Conservation (phyloP, 2,329 filamentous ascomycete genomes). For the Canariomyces notabilis region DNA sequence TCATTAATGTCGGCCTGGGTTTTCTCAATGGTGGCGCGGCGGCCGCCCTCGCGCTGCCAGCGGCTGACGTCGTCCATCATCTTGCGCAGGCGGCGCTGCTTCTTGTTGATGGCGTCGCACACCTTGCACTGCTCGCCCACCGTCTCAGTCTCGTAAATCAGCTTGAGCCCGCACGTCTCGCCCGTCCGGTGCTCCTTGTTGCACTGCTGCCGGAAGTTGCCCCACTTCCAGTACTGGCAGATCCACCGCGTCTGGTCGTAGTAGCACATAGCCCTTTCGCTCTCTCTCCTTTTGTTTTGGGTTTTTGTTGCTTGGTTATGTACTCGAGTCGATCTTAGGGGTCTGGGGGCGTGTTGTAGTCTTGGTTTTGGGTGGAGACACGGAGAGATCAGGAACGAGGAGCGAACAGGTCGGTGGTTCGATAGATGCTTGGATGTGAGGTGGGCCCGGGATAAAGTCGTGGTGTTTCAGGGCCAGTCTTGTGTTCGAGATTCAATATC, state of each 20-base stretch:
- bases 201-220: slow-evolving; percentile 87
- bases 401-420: too few relatives aligned
- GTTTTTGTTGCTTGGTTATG: neutral
- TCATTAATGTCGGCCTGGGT: slow-evolving; percentile 65
- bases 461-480: too few relatives aligned
- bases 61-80: slow-evolving; percentile 70
- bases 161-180: slow-evolving; percentile 91
- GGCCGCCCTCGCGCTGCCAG: slow-evolving; percentile 72
- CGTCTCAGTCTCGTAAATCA: slow-evolving; percentile 69
- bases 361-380: neutral
- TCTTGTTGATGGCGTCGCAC: slow-evolving; percentile 86
- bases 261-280: slow-evolving; percentile 72
- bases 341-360: too few relatives aligned
- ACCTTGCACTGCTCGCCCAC: slow-evolving; percentile 68
- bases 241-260: slow-evolving; percentile 83
- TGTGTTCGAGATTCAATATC: too few relatives aligned
- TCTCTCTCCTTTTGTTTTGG: neutral
- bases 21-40: slow-evolving; percentile 65
- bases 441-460: too few relatives aligned
- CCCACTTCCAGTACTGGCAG: slow-evolving; percentile 94
- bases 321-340: too few relatives aligned
- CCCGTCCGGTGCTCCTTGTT: slow-evolving; percentile 91
- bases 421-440: too few relatives aligned
- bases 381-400: too few relatives aligned
- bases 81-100: slow-evolving; percentile 68